Evolutionary conservation across 805 yeast species (phyloP).

Genomic region (Cyberlindnera maclurae): DNA sequence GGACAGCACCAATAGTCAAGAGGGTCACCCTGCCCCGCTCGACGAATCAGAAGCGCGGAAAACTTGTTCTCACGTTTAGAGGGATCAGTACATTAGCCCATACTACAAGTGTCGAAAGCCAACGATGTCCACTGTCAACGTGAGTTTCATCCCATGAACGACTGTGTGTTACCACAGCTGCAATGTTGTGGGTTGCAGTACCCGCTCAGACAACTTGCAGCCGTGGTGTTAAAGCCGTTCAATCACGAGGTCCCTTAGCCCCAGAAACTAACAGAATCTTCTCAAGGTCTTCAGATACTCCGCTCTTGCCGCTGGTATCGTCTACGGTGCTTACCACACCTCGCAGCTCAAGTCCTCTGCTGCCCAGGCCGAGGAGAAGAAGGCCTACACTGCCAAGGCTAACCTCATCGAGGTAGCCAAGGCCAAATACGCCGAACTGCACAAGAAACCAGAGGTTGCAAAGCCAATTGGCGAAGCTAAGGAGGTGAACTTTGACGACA

Average conservation of each 20-base stretch:
- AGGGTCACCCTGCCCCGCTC: too few relatives aligned
- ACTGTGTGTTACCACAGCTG: too few relatives aligned
- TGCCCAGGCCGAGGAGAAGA: constrained; percentile 47
- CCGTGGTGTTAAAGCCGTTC: too few relatives aligned
- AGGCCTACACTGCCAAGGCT: constrained; percentile 56
- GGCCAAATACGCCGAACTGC: constrained; percentile 72
- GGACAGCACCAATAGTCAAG: too few relatives aligned
- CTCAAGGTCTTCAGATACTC: constrained; percentile 83
- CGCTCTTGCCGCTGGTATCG: constrained; percentile 80
- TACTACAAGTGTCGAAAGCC: not conserved
- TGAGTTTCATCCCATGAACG: constrained; percentile 19
- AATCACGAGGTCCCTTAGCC: too few relatives aligned
- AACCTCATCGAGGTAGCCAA: constrained; percentile 83
- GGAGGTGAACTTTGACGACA: constrained; percentile 74
- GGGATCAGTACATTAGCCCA: too few relatives aligned
- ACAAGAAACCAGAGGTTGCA: constrained; percentile 37
- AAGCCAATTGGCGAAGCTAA: constrained; percentile 25
- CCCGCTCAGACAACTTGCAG: not conserved
- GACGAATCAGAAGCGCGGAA: too few relatives aligned
- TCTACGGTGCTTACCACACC: constrained; percentile 86
- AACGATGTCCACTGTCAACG: constrained; percentile 47
- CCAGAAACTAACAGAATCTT: constrained; percentile 6
- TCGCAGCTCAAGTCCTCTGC: constrained; percentile 56
- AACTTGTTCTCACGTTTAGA: too few relatives aligned
- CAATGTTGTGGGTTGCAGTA: too few relatives aligned